Conservation (phyloP, 2,329 filamentous ascomycete genomes). For the Capronia epimyces region DNA sequence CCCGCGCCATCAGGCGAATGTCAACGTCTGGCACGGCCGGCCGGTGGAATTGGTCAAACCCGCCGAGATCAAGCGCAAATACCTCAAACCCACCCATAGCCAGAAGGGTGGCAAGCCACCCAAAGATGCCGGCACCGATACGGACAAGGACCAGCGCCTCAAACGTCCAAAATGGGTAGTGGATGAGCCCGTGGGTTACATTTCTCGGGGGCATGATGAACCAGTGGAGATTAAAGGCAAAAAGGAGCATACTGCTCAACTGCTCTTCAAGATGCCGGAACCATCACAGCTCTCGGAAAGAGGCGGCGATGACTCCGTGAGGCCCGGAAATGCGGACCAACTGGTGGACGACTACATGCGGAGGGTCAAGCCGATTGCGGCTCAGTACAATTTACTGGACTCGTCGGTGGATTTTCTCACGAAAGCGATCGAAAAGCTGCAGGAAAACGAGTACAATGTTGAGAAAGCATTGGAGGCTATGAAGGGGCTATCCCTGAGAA, state of each 20-base stretch:
- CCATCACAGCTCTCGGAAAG: slow-evolving; percentile 44
- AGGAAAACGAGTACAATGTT: slow-evolving; percentile 64
- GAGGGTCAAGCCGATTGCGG: slow-evolving; percentile 59
- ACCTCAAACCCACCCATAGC: slow-evolving; percentile 54
- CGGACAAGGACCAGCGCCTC: slow-evolving; percentile 71
- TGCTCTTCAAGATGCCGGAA: slow-evolving; percentile 72
- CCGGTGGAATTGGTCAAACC: slow-evolving; percentile 89
- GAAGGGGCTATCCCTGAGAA: slow-evolving; percentile 59
- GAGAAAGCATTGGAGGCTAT: slow-evolving; percentile 67
- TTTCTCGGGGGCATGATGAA: slow-evolving; percentile 75
- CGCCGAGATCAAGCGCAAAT: slow-evolving; percentile 74
- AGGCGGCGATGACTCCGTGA: slow-evolving; percentile 39
- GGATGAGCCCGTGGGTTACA: slow-evolving; percentile 82
- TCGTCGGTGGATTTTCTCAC: slow-evolving; percentile 83
- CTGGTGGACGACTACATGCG: slow-evolving; percentile 73
- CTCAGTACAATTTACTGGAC: slow-evolving; percentile 63
- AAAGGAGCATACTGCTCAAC: slow-evolving; percentile 65
- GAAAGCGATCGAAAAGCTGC: slow-evolving; percentile 70
- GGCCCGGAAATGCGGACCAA: slow-evolving; percentile 42
- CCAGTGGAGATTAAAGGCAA: slow-evolving; percentile 58
- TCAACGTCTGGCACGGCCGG: slow-evolving; percentile 76
- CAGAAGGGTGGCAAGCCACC: slow-evolving; percentile 72
- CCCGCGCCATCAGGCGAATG: slow-evolving; percentile 82
- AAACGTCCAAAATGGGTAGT: slow-evolving; percentile 88
- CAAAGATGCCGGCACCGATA: slow-evolving; percentile 77